Percentiles rank a stretch among this genome's conserved stretches.
phyloP scores from a whole-genome alignment of 1,139 yeast genomes.

The Saccharomyces hybrid region DNA sequence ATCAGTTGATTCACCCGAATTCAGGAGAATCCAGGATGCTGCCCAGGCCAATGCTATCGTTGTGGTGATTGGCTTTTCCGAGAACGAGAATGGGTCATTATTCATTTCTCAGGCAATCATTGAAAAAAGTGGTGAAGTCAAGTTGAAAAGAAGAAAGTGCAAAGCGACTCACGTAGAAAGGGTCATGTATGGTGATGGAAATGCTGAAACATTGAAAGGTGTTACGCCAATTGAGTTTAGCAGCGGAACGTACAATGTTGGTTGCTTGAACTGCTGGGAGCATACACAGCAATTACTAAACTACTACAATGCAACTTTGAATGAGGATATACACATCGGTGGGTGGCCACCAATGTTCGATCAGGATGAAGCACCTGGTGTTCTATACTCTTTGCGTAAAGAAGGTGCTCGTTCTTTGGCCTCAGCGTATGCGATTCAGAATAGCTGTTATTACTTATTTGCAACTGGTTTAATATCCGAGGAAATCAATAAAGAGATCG shows the following conservation, averaged over 20 bases:
- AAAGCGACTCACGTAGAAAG: neutral
- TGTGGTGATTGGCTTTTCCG: neutral
- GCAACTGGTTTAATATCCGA: neutral
- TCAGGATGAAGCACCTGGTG: neutral
- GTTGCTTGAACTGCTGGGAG: neutral
- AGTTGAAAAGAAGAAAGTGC: neutral
- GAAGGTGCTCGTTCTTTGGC: neutral
- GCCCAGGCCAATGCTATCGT: neutral
- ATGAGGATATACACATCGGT: neutral
- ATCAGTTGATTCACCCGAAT: neutral
- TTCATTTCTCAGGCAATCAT: neutral
- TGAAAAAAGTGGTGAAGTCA: neutral
- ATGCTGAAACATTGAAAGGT: neutral
- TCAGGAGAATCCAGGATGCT: neutral
- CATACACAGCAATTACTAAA: neutral
- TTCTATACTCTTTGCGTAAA: neutral
- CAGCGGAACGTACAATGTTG: neutral
- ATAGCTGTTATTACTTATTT: neutral
- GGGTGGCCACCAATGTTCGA: neutral
- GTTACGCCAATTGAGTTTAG: neutral
- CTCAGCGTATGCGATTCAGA: neutral
- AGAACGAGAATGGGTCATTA: neutral
- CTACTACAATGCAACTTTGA: neutral
- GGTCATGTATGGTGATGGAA: neutral
- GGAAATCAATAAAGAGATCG: neutral